These are phyloP conservation scores for Lasiodiplodia theobromae DNA, from an alignment of 2,329 filamentous ascomycete genomes.

Conservation along the genomic window DNA sequence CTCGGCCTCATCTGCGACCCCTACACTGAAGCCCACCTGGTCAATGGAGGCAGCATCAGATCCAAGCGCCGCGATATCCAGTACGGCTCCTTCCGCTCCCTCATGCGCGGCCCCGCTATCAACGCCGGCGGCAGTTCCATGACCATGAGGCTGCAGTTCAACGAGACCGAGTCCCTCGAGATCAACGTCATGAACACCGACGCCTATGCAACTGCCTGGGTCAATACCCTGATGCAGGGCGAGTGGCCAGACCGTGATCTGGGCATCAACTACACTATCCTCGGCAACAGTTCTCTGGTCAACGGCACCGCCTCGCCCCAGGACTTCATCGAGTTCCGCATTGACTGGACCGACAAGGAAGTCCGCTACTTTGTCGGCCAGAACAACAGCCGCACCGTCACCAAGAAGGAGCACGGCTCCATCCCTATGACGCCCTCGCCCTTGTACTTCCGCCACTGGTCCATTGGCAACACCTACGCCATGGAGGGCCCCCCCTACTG, in stretches of 20 bases:
- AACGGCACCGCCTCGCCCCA: slow-evolving; percentile 49
- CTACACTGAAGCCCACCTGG: slow-evolving; percentile 47
- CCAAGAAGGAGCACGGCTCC: slow-evolving; percentile 41
- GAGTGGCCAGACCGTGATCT: slow-evolving; percentile 48
- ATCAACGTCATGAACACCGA: slow-evolving; percentile 57
- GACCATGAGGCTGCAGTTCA: slow-evolving; percentile 56
- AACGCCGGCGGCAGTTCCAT: slow-evolving; percentile 51
- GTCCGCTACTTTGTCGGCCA: slow-evolving; percentile 54
- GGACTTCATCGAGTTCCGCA: slow-evolving; percentile 55
- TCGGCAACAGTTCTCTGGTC: slow-evolving; percentile 37
- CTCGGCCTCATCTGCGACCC: slow-evolving; percentile 47
- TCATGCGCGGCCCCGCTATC: slow-evolving; percentile 50
- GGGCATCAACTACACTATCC: slow-evolving; percentile 53
- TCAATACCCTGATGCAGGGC: slow-evolving; percentile 48
- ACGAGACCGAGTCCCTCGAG: slow-evolving; percentile 52
- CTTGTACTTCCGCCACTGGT: slow-evolving; percentile 58
- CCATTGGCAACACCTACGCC: slow-evolving; percentile 52
- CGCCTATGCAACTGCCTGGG: slow-evolving; percentile 46
- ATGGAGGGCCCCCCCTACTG: slow-evolving; percentile 55
- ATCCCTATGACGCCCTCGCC: slow-evolving; percentile 53
- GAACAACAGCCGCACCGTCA: slow-evolving; percentile 44
- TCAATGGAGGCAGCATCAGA: slow-evolving; percentile 53
- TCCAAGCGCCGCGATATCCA: slow-evolving; percentile 56
- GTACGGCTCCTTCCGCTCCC: slow-evolving; percentile 55
- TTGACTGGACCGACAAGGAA: slow-evolving; percentile 56